Base-by-base conservation (phyloP, 768 basidiomycete genomes). In the Auricularia sp. region DNA sequence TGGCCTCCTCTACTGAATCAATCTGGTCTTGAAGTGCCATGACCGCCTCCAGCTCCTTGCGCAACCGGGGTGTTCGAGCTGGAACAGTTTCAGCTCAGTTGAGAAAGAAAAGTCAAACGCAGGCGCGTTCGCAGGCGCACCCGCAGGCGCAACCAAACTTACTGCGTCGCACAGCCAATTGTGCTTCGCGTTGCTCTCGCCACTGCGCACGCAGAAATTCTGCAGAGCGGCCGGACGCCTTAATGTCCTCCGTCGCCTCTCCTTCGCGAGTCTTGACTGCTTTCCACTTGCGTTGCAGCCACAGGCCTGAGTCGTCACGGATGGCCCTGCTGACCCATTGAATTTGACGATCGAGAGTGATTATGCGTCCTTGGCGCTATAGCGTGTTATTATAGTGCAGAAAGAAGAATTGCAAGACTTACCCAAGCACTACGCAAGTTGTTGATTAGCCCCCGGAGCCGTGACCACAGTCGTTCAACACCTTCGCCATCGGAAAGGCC, bases 301-400 rank as follows among this genome's bases (percentile, higher is more conserved):
- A 80, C 2, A 68, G 66, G 0, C 78, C 76, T 2, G 79, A 71
- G 14, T 74, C 72, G 14, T 71, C 67, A 2, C 66, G 65, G 3
- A 73, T 64, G 10, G 76, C 73, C 0, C 33, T 13, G 0, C 71
- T 73, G 21, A 79, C 72, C 1, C 68, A 69, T 0, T 62, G 58
- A 0, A 72, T 70, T 18, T 77, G 75, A 1, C 71, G 70, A 61
- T 79, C 77, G 11, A 80, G 66, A 0, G 77, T 58, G 73, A 75
- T 79, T 0, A 77, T 69, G 1, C 73, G 70, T 1, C 69, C 62
- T 3, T 70, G 29, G 29, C 66, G 13, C 68, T 66, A 75, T 71
- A 29, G 6, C 7, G 18, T n/a, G 51, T 11, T 54, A 29, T 11
- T 7, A 54, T 29, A 29, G n/a, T 29, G 29, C 29, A n/a, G 6